These are phyloP conservation scores for Passiflora organensis DNA, from an alignment of 345 rosid species.

Conservation along the genomic window DNA sequence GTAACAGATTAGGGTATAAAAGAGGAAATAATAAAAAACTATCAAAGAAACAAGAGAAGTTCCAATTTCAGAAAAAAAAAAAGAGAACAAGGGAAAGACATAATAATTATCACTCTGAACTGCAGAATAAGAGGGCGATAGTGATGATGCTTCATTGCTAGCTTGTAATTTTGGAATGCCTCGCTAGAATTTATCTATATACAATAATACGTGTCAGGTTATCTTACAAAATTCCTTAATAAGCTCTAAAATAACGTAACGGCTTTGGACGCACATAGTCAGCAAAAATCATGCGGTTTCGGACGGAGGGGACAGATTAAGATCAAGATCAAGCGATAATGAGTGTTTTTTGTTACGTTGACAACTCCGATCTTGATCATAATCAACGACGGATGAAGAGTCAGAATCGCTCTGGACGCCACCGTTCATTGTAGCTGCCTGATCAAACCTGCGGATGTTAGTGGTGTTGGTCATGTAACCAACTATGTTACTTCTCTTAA, in stretches of 20 bases:
- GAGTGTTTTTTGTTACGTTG: constrained; percentile 3
- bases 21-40: too few relatives aligned
- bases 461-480: not conserved
- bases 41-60: too few relatives aligned
- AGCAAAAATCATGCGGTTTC: constrained; percentile 45
- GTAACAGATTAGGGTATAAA: too few relatives aligned
- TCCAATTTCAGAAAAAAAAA: too few relatives aligned
- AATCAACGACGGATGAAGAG: constrained; percentile 59
- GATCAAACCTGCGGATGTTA: constrained; percentile 23
- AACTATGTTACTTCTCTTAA: not conserved
- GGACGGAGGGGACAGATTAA: constrained; percentile 55
- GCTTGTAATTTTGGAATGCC: too few relatives aligned
- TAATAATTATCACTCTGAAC: constrained; percentile 16
- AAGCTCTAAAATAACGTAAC: not conserved
- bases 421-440: constrained; percentile 13
- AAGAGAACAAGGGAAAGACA: too few relatives aligned
- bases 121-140: constrained; percentile 21
- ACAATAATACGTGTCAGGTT: constrained; percentile 32
- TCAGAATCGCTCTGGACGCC: constrained; percentile 58
- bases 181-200: constrained; percentile 16
- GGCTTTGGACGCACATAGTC: not conserved
- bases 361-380: constrained; percentile 22
- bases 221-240: not conserved
- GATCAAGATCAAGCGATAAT: constrained; percentile 72
- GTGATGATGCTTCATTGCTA: too few relatives aligned